Base-by-base conservation (phyloP, 805 yeast species). In the Metschnikowia arizonensis region DNA sequence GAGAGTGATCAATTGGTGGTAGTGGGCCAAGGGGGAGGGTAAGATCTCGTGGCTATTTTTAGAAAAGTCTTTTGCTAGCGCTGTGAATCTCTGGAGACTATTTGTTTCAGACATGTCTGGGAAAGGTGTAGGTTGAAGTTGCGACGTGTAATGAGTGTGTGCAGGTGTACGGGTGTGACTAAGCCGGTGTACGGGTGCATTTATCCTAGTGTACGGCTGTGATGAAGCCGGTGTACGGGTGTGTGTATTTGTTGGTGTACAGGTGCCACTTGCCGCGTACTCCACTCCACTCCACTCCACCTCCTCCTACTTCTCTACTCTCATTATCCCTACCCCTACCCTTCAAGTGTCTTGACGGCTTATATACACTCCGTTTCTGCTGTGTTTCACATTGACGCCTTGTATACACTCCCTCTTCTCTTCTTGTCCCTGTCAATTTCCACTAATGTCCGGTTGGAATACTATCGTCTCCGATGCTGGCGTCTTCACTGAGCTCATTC, bases 401-500 rank as follows among this genome's bases (percentile, higher is more conserved):
- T n/a, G n/a, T n/a, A n/a, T n/a, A n/a, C n/a, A n/a, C n/a, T n/a
- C n/a, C n/a, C 26, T 24, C 26, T 24, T 24, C 26, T 24, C 7
- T n/a, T n/a, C n/a, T n/a, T n/a, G n/a, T n/a, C n/a, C n/a, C n/a
- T n/a, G n/a, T n/a, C n/a, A n/a, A n/a, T n/a, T n/a, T n/a, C n/a
- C n/a, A n/a, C n/a, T 24, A 15, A 49, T 46, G 46, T 49, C 54
- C 10, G 73, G 75, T 2, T 81, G 86, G 86, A 79, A 78, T 54
- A 78, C 84, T 1, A 79, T 81, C 31, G 85, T 79, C 50, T 78
- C 84, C 4, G 86, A 81, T 59, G 83, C 84, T 0, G 82, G 84
- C 3, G 79, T 82, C 6, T 82, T 82, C 62, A 75, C 84, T 1
- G 82, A 81, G 47, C 68, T 82, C 15, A 76, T 79, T n/a, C 81